Evolutionary conservation across 2,329 filamentous ascomycete genomes (phyloP), one percentile per base, ranked within the genome.

Genomic region (Cladosporium sp.): DNA sequence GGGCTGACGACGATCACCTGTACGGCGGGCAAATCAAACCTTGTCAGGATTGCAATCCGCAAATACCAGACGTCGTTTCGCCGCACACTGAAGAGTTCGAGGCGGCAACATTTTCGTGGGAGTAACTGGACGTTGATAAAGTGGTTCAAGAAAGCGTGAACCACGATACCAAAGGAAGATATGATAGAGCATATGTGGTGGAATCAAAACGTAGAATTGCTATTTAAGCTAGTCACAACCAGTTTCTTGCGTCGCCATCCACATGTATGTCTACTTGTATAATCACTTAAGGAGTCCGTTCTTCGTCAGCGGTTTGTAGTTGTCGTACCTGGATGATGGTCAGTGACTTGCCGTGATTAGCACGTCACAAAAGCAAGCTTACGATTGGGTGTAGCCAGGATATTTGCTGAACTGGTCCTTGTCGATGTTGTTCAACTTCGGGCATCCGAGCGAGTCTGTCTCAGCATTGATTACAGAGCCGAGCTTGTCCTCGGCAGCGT

Each of bases 391-490:
- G 59, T 73, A 75, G 2, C 74, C 75, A 4, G 74, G 73, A 66
- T 71, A 76, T 34, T 71, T 59, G 32, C 70, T 61, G 21, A 76
- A 70, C 60, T 72, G 71, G 2, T 68, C 54, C 59, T 74, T 64
- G 55, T 75, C 73, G n/a, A 76, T 70, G 12, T 47, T 67, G 28
- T 69, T 66, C 10, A 76, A 59, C 61, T 72, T 65, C 12, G 74
- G 73, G 62, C 75, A 77, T 26, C 69, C 67, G 3, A 77, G 68
- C 49, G 68, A 65, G 26, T 71, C 70, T 15, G 67, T 62, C 21
- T 71, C 67, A 2, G 69, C 68, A 14, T 64, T 66, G 21, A 72
- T 59, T 28, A 65, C 68, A 11, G 65, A 54, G 1, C 71, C 67
- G 11, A 74, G 10, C 10, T 62, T 64, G 2, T 69, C 68, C 26